These are phyloP conservation scores for Talaromyces sp. DNA, from an alignment of 2,329 filamentous ascomycete species.

Conservation along the genomic window DNA sequence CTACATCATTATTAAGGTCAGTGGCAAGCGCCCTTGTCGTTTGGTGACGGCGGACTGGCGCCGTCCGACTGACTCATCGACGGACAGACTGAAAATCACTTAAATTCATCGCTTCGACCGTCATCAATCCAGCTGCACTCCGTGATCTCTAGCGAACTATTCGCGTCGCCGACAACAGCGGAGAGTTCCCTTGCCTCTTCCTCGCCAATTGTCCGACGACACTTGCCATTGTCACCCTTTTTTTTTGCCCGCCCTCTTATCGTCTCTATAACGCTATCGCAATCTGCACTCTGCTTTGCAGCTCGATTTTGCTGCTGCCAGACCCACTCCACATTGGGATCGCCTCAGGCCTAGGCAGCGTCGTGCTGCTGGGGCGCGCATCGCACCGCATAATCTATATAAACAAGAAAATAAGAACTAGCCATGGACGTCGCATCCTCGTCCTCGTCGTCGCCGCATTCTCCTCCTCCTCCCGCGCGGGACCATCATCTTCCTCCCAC, in stretches of 20 bases:
- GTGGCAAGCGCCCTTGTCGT: not conserved
- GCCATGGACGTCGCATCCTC: not conserved
- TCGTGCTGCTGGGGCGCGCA: constrained; percentile 1
- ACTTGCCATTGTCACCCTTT: not conserved
- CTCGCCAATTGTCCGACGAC: not conserved
- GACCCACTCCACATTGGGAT: constrained; percentile 1
- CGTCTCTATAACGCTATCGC: not conserved
- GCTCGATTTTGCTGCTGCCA: not conserved
- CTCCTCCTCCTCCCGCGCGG: not conserved
- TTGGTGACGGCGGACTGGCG: not conserved
- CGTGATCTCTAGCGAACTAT: not conserved
- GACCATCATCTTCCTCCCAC: constrained; percentile 4
- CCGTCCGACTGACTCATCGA: not conserved
- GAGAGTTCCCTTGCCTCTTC: not conserved
- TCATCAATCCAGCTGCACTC: not conserved
- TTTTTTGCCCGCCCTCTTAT: not conserved
- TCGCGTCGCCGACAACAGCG: not conserved
- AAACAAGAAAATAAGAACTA: not conserved
- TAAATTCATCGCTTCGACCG: not conserved
- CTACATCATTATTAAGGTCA: not conserved
- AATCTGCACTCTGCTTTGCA: not conserved
- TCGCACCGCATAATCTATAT: not conserved
- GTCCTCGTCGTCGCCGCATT: not conserved
- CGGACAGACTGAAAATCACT: not conserved
- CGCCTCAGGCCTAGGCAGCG: constrained; percentile 1